Conservation (phyloP, 768 basidiomycete species). For the Psilocybe subaeruginosa region DNA sequence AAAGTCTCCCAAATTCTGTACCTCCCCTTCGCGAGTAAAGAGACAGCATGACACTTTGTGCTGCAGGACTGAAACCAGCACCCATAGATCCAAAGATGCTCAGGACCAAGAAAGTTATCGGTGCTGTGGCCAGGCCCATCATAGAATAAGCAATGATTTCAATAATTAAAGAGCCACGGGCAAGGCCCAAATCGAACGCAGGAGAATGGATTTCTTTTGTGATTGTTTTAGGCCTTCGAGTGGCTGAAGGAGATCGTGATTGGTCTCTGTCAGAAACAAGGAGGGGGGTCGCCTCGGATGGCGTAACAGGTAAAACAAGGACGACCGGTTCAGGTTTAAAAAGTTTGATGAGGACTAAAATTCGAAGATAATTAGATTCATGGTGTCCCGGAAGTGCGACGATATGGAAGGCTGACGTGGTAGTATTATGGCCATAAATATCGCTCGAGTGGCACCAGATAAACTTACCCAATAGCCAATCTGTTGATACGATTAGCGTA, state of each 20-base stretch:
- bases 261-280: conserved; percentile 25
- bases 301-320: conserved; percentile 21
- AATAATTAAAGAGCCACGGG: conserved; percentile 61
- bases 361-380: no score
- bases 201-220: conserved; percentile 42
- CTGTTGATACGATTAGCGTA: conserved; percentile 33
- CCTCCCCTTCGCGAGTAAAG: conserved; percentile 59
- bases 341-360: conserved; percentile 55
- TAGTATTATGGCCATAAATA: conserved; percentile 56
- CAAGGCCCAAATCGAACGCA: conserved; percentile 70
- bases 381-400: no score
- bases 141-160: conserved; percentile 54
- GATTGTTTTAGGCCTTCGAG: conserved; percentile 10
- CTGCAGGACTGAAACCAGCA: conserved; percentile 64
- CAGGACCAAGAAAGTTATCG: conserved; percentile 53
- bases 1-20: conserved; percentile 71
- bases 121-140: conserved; percentile 50
- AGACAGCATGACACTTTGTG: conserved; percentile 73
- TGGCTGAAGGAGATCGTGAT: conserved; percentile 20
- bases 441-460: conserved; percentile 53
- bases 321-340: conserved; percentile 46
- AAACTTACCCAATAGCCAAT: conserved; percentile 75
- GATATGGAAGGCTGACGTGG: conserved; percentile 49
- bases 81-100: conserved; percentile 59
- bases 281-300: conserved; percentile 34